Conservation (phyloP, 2,329 filamentous ascomycete species). For the Emmonsiellopsis sp. region DNA sequence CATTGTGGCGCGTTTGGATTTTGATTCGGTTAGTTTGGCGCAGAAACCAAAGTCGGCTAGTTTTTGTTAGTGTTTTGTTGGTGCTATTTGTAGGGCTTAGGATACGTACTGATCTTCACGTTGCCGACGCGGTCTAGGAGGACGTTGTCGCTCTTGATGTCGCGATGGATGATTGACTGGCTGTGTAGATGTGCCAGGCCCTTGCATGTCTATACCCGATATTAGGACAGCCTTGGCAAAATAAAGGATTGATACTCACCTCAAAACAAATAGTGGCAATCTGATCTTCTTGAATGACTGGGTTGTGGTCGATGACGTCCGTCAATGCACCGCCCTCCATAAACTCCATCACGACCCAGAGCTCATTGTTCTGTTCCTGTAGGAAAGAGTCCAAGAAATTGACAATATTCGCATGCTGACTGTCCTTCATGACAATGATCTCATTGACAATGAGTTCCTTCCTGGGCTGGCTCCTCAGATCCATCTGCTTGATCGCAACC, state of each 20-base stretch:
- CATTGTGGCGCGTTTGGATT: constrained; percentile 97
- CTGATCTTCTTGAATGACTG: constrained; percentile 86
- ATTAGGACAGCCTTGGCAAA: neutral
- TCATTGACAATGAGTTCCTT: constrained; percentile 99
- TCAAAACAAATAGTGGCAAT: constrained; percentile 96
- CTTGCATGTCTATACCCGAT: constrained; percentile 68
- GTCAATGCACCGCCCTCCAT: constrained; percentile 98
- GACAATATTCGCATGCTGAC: constrained; percentile 95
- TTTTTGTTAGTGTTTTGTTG: constrained; percentile 17
- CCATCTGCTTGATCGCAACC: constrained; percentile 99
- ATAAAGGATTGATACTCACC: constrained; percentile 45
- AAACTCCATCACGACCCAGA: constrained; percentile 99
- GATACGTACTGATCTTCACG: constrained; percentile 87
- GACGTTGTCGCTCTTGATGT: constrained; percentile 99
- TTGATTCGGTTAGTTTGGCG: constrained; percentile 93
- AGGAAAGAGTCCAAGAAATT: constrained; percentile 97
- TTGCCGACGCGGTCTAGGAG: constrained; percentile 87
- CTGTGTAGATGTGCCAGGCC: constrained; percentile 89
- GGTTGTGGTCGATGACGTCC: constrained; percentile 97
- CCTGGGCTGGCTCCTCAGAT: constrained; percentile 88
- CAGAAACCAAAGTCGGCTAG: constrained; percentile 97
- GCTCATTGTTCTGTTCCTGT: constrained; percentile 83
- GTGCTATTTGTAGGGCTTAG: neutral
- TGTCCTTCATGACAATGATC: constrained; percentile 99
- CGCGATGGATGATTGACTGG: constrained; percentile 95